These are phyloP conservation scores for Alloascoidea hylecoeti DNA, from an alignment of 805 yeast species.

Conservation along the genomic window DNA sequence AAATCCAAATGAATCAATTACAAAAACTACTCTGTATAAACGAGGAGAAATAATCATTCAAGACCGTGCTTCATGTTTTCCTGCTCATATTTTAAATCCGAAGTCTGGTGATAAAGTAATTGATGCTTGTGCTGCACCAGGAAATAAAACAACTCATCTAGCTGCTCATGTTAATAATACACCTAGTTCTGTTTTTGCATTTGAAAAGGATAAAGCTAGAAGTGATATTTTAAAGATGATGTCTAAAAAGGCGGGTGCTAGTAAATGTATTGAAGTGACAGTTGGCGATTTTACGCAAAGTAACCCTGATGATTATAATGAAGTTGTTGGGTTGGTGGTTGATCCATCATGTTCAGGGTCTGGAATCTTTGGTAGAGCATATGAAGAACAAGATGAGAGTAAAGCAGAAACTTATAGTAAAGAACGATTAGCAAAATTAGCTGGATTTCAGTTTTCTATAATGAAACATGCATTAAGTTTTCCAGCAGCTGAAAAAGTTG, in stretches of 20 bases:
- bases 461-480: slow-evolving; percentile 80
- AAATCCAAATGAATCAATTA: slow-evolving; percentile 59
- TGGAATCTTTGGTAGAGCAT: slow-evolving; percentile 87
- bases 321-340: slow-evolving; percentile 70
- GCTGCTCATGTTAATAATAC: slow-evolving; percentile 45
- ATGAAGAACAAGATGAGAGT: slow-evolving; percentile 32
- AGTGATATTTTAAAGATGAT: slow-evolving; percentile 58
- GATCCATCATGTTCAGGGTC: slow-evolving; percentile 98
- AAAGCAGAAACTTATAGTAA: slow-evolving; percentile 22
- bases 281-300: slow-evolving; percentile 50
- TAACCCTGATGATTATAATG: slow-evolving; percentile 41
- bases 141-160: slow-evolving; percentile 90
- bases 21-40: slow-evolving; percentile 53
- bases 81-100: slow-evolving; percentile 71
- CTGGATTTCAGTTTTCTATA: slow-evolving; percentile 79
- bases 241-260: slow-evolving; percentile 68
- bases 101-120: slow-evolving; percentile 47
- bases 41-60: slow-evolving; percentile 79
- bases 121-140: slow-evolving; percentile 98
- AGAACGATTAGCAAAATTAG: slow-evolving; percentile 54
- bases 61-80: slow-evolving; percentile 95
- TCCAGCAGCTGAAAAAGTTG: slow-evolving; percentile 64
- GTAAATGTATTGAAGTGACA: slow-evolving; percentile 24
- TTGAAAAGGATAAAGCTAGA: slow-evolving; percentile 72
- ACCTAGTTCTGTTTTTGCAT: slow-evolving; percentile 48